Evolutionary conservation across 257 asterid genomes (phyloP).

Genomic region (Cynanchum wilfordii): DNA sequence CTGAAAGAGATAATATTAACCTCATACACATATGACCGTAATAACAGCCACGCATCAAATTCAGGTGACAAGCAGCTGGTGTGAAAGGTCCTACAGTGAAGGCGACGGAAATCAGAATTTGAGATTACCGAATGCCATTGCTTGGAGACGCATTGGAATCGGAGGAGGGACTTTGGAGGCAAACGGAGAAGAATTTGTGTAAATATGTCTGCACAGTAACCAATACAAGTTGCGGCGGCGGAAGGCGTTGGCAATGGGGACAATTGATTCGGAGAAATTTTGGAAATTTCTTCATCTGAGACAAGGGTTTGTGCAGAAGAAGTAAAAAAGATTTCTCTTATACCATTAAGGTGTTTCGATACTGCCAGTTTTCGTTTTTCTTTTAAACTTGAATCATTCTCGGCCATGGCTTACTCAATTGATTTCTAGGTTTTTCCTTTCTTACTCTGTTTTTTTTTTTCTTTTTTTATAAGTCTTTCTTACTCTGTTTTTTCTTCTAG

Average conservation of each 20-base stretch:
- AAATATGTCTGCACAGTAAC: conserved; percentile 10
- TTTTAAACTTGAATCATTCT: too few species aligned
- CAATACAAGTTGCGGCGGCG: neutral
- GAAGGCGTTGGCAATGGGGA: neutral
- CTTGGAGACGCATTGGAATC: conserved; percentile 11
- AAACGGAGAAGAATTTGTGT: conserved; percentile 7
- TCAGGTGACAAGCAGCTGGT: neutral
- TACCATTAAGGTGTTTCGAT: neutral
- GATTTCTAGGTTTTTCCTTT: too few species aligned
- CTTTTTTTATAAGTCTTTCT: too few species aligned
- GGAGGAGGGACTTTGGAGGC: conserved; percentile 17
- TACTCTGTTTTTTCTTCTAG: too few species aligned
- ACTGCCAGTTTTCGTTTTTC: too few species aligned
- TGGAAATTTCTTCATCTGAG: neutral
- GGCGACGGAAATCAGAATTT: conserved; percentile 3
- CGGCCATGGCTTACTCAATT: too few species aligned
- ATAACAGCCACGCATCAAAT: neutral
- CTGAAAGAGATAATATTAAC: neutral
- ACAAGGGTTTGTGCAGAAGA: neutral
- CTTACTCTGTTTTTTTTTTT: too few species aligned
- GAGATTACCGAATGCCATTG: conserved; percentile 13
- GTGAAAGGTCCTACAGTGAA: neutral
- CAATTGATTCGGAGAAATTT: neutral
- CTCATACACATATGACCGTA: too few species aligned
- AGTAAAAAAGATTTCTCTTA: neutral